A percentile compares a stretch with the other conserved stretches of the same genome.
phyloP scores from a whole-genome alignment of 129 eudicot genomes.

The Erigeron canadensis region DNA sequence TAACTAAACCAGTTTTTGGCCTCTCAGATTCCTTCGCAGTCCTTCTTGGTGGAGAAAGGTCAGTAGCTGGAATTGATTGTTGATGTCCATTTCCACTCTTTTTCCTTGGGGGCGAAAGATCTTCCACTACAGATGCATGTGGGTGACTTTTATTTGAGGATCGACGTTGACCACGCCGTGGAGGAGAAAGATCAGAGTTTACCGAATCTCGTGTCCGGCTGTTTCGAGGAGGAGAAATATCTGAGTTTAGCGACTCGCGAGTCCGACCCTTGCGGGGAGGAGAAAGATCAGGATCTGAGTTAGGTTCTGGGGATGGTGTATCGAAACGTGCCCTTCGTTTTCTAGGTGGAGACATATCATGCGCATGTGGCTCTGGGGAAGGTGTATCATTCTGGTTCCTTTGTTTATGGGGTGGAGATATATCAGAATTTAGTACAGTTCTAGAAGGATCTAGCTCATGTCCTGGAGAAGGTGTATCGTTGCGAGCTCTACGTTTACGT shows the following conservation, averaged over 20 bases:
- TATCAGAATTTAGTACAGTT: slow-evolving; percentile 33
- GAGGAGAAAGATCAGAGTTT: slow-evolving; percentile 44
- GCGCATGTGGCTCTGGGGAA: slow-evolving; percentile 25
- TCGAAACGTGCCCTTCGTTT: slow-evolving; percentile 44
- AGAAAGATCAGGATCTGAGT: slow-evolving; percentile 42
- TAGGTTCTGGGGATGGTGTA: slow-evolving; percentile 50
- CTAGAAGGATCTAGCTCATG: slow-evolving; percentile 22
- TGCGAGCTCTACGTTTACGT: slow-evolving; percentile 37
- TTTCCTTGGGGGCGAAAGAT: slow-evolving; percentile 70
- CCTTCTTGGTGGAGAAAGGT: slow-evolving; percentile 76
- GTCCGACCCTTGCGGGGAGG: slow-evolving; percentile 41
- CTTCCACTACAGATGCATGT: slow-evolving; percentile 30
- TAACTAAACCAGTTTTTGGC: slow-evolving; percentile 81
- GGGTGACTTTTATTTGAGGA: slow-evolving; percentile 20
- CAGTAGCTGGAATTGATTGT: slow-evolving; percentile 25
- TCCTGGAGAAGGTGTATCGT: slow-evolving; percentile 52
- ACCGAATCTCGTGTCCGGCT: not conserved
- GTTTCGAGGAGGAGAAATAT: slow-evolving; percentile 46
- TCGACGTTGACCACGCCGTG: slow-evolving; percentile 36
- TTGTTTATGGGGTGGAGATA: slow-evolving; percentile 56
- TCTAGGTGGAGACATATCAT: slow-evolving; percentile 51
- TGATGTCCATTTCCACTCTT: slow-evolving; percentile 30
- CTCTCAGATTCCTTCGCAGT: slow-evolving; percentile 34
- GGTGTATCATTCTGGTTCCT: slow-evolving; percentile 41
- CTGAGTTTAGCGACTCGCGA: slow-evolving; percentile 4